Base-by-base conservation (phyloP, 805 yeast species). In the Ogataea paradorogensis region DNA sequence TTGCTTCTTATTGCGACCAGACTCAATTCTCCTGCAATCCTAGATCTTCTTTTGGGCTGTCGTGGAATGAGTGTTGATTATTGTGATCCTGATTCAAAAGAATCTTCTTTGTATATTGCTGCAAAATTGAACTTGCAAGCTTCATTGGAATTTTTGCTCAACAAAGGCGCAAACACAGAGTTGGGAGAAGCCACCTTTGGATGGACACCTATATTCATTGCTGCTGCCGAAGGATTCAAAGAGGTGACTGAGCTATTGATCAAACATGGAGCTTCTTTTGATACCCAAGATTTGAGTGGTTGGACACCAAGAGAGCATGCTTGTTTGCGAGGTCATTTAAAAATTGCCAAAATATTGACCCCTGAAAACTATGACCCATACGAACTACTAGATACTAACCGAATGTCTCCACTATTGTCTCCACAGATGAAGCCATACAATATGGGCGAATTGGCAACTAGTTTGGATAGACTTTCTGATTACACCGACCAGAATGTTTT, bases 231-330 rank as follows among this genome's bases (percentile, higher is more conserved):
- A 55, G 97, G 97, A 1, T 76, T 65, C 39, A 55, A 53, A 27
- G 75, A 74, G 2, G 70, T 86, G 29, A 86, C 80, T 5, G 60
- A 73, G 30, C 45, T 74, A 7, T 68, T 91, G 46, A 60, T 82
- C 21, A 62, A 65, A 0, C 55, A 70, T 30, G 79, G 78, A 15
- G 84, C 88, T 5, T 65, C 69, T 7, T 75, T 66, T 42, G 73
- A 75, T 30, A 62, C 69, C 20, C 70, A 74, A 13, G 98, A 91
- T 64, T 82, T 78, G 32, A 82, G 93, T 37, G 97, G 97, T 0
- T 91, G 98, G 98, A 78, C 88, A 14, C 96, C 98, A n/a, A 80
- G 88, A 80, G 98, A 91, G 55, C 98, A 91, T 61, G 96, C 97
- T 0, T 82, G 87, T 34, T 67, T 91, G 32, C 73, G 97, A 52